phyloP scores from a whole-genome alignment of 2,329 filamentous ascomycete genomes.

The Aspergillus sp. region DNA sequence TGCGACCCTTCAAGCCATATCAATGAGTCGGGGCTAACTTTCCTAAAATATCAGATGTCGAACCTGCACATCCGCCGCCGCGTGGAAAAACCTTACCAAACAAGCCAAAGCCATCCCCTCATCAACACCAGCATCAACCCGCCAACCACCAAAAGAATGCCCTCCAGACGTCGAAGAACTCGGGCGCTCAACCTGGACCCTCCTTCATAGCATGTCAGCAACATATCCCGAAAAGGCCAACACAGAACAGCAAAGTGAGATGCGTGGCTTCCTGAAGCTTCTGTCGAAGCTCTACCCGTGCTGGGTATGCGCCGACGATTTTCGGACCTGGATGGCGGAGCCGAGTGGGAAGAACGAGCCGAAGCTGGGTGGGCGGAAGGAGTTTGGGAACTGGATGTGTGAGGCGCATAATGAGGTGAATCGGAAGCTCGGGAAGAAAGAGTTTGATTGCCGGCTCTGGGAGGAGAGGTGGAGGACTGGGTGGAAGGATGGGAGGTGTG shows the following conservation, averaged over 20 bases:
- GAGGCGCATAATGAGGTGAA: constrained; percentile 57
- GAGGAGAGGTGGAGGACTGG: constrained; percentile 94
- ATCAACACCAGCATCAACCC: constrained; percentile 41
- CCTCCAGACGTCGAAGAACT: constrained; percentile 88
- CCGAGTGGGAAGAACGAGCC: constrained; percentile 65
- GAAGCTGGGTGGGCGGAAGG: constrained; percentile 54
- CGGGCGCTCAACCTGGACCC: constrained; percentile 87
- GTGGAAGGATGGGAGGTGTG: constrained; percentile 71
- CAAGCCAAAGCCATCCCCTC: constrained; percentile 44
- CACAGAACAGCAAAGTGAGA: constrained; percentile 71
- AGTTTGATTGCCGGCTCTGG: constrained; percentile 89
- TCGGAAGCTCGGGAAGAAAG: constrained; percentile 82
- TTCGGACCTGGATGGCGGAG: constrained; percentile 76
- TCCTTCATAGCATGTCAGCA: constrained; percentile 89
- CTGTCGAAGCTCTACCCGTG: constrained; percentile 93
- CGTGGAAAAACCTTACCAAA: constrained; percentile 52
- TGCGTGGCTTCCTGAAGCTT: constrained; percentile 74
- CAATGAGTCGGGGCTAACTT: background rate
- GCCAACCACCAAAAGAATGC: constrained; percentile 61
- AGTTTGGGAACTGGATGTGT: constrained; percentile 56
- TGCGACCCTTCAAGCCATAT: background rate
- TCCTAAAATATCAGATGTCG: constrained; percentile 44
- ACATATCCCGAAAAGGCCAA: constrained; percentile 77
- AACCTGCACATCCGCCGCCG: constrained; percentile 53
- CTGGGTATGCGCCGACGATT: constrained; percentile 93